These are phyloP conservation scores for Penicillium oxalicum DNA, from an alignment of 2,329 filamentous ascomycete species.

Conservation along the genomic window DNA sequence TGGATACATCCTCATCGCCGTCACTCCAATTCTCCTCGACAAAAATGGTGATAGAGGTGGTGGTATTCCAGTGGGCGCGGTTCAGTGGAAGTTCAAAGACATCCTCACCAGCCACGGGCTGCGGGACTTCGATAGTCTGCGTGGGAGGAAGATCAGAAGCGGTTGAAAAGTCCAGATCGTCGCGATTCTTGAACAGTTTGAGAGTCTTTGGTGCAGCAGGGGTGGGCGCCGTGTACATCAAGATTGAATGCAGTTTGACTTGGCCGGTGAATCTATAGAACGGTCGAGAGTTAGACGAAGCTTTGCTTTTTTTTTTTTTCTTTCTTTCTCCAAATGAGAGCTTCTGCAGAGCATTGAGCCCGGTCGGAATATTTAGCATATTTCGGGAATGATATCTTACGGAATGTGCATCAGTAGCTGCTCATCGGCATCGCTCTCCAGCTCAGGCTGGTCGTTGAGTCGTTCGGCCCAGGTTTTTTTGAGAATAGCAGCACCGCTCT, in stretches of 20 bases:
- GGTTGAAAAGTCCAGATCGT: constrained; percentile 76
- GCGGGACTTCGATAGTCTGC: constrained; percentile 71
- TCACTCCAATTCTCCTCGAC: constrained; percentile 85
- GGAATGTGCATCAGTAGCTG: constrained; percentile 90
- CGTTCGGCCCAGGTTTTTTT: constrained; percentile 90
- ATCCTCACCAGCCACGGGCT: constrained; percentile 54
- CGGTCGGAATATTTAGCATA: too few species aligned
- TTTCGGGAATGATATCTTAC: constrained; percentile 45
- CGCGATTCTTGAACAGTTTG: constrained; percentile 80
- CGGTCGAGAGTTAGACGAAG: background rate
- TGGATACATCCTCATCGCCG: constrained; percentile 73
- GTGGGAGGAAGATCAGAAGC: constrained; percentile 65
- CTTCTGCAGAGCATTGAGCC: too few species aligned
- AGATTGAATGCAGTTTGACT: constrained; percentile 83
- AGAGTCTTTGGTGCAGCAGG: constrained; percentile 71
- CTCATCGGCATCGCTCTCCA: constrained; percentile 83
- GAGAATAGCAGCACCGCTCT: constrained; percentile 67
- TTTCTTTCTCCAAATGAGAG: too few species aligned
- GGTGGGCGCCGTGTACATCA: constrained; percentile 71
- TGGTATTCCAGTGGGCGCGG: constrained; percentile 80
- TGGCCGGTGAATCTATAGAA: constrained; percentile 75
- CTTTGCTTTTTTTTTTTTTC: too few species aligned
- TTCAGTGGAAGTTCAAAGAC: constrained; percentile 84
- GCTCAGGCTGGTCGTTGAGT: constrained; percentile 62
- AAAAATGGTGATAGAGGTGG: constrained; percentile 77